A percentile compares a stretch with the other conserved stretches of the same genome.
phyloP scores from a whole-genome alignment of 495 filamentous ascomycete species.

The Penicillium bovifimosum region DNA sequence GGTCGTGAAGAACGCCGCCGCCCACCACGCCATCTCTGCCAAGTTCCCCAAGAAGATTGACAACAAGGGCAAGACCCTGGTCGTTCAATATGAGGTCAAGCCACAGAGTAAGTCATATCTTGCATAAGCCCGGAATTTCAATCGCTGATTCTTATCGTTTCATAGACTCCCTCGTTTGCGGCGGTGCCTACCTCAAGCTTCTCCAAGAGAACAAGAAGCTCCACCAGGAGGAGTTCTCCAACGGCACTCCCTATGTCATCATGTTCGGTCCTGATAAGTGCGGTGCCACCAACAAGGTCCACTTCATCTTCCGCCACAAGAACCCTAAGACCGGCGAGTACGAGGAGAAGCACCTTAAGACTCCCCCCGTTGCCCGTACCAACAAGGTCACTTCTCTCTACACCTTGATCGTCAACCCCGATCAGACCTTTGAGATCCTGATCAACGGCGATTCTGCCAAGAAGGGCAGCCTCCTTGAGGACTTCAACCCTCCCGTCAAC shows the following conservation, averaged over 20 bases:
- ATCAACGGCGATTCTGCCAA: constrained; percentile 82
- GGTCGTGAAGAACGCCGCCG: constrained; percentile 92
- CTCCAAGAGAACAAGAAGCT: constrained; percentile 96
- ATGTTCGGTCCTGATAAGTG: constrained; percentile 99
- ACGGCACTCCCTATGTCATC: constrained; percentile 95
- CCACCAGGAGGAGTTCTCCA: constrained; percentile 96
- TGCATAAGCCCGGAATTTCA: background rate
- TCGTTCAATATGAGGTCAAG: constrained; percentile 99
- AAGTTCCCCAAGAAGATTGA: constrained; percentile 97
- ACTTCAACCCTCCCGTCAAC: constrained; percentile 91
- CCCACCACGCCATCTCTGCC: constrained; percentile 98
- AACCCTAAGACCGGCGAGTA: constrained; percentile 99
- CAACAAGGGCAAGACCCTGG: constrained; percentile 92
- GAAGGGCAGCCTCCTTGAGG: constrained; percentile 87
- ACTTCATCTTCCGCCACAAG: constrained; percentile 99
- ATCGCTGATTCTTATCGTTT: background rate
- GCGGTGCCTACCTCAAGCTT: constrained; percentile 99
- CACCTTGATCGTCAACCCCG: constrained; percentile 89
- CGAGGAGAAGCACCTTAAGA: constrained; percentile 97
- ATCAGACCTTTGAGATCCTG: constrained; percentile 90
- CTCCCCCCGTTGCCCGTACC: constrained; percentile 77
- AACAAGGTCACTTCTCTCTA: constrained; percentile 89
- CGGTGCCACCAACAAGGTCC: constrained; percentile 98
- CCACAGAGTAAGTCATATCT: constrained; percentile 71
- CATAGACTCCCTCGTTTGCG: constrained; percentile 92